Evolutionary conservation across 75 land plant genomes (phyloP).

Genomic region (Picea sitchensis): DNA sequence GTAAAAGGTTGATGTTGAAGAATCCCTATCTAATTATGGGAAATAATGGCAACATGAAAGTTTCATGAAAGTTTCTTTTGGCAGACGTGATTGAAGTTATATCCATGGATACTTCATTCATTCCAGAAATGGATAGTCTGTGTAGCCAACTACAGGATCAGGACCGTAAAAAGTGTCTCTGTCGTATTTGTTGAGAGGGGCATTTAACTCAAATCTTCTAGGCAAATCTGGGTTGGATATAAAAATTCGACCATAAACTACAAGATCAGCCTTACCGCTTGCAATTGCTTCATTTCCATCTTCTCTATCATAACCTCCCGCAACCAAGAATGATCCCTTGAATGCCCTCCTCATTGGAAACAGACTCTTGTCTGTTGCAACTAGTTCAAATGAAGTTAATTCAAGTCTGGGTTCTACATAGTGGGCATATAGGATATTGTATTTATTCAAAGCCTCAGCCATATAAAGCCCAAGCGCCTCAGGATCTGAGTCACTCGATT

Average conservation of each 20-base stretch:
- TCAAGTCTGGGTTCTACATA: conserved; percentile 30
- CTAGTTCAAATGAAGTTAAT: neutral
- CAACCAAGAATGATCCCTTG: conserved; percentile 41
- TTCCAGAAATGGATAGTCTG: conserved; percentile 46
- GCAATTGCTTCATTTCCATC: conserved; percentile 38
- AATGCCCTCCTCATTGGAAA: conserved; percentile 35
- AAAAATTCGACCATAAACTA: conserved; percentile 44
- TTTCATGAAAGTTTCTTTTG: too few relatives aligned
- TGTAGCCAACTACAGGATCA: conserved; percentile 47
- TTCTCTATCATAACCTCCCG: conserved; percentile 48
- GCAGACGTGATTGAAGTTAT: too few relatives aligned
- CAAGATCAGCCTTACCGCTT: conserved; percentile 31
- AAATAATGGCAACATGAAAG: too few relatives aligned
- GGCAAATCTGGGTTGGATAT: conserved; percentile 58
- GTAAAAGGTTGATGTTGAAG: too few relatives aligned
- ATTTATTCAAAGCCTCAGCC: conserved; percentile 22
- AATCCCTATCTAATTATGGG: too few relatives aligned
- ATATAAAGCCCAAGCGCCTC: conserved; percentile 37
- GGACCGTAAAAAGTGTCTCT: conserved; percentile 35
- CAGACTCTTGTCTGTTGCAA: conserved; percentile 18
- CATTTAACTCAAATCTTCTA: conserved; percentile 40
- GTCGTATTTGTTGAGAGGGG: conserved; percentile 43
- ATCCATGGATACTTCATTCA: too few relatives aligned
- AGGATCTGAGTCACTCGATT: conserved; percentile 35
- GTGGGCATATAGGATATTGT: conserved; percentile 32